Evolutionary conservation across 805 yeast genomes (phyloP).

Genomic region (Saccharomyces kudriavzevii): DNA sequence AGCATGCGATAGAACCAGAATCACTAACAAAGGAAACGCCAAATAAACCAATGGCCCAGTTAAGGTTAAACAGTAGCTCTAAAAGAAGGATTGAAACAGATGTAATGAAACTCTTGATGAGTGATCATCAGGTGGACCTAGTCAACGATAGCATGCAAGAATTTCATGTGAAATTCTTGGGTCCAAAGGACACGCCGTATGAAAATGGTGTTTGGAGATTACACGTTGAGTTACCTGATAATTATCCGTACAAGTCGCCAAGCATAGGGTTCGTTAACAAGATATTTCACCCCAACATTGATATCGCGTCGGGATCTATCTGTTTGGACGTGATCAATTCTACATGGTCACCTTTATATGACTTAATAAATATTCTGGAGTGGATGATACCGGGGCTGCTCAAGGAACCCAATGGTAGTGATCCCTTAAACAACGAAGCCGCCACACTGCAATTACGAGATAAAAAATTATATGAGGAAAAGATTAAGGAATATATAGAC

Average conservation of each 20-base stretch:
- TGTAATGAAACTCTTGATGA: slow-evolving; percentile 90
- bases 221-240: slow-evolving; percentile 89
- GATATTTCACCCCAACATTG: slow-evolving; percentile 93
- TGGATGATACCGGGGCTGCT: slow-evolving; percentile 86
- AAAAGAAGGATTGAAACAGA: slow-evolving; percentile 73
- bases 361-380: slow-evolving; percentile 81
- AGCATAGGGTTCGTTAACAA: slow-evolving; percentile 88
- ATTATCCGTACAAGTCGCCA: slow-evolving; percentile 92
- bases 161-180: slow-evolving; percentile 74
- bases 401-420: slow-evolving; percentile 88
- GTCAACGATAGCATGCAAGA: slow-evolving; percentile 81
- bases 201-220: slow-evolving; percentile 85
- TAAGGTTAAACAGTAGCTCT: slow-evolving; percentile 12
- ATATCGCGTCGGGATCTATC: slow-evolving; percentile 81
- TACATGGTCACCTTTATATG: slow-evolving; percentile 98
- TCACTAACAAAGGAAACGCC: not conserved
- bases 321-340: slow-evolving; percentile 95
- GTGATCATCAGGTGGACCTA: slow-evolving; percentile 80
- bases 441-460: slow-evolving; percentile 69
- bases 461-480: slow-evolving; percentile 53
- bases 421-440: slow-evolving; percentile 88
- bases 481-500: slow-evolving; percentile 65
- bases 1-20: not conserved
- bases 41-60: not conserved
- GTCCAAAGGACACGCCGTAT: slow-evolving; percentile 83